Evolutionary conservation across 78 protist species (phyloP), one percentile per base, ranked within the genome.

Genomic region (Creolimax fragrantissima): DNA sequence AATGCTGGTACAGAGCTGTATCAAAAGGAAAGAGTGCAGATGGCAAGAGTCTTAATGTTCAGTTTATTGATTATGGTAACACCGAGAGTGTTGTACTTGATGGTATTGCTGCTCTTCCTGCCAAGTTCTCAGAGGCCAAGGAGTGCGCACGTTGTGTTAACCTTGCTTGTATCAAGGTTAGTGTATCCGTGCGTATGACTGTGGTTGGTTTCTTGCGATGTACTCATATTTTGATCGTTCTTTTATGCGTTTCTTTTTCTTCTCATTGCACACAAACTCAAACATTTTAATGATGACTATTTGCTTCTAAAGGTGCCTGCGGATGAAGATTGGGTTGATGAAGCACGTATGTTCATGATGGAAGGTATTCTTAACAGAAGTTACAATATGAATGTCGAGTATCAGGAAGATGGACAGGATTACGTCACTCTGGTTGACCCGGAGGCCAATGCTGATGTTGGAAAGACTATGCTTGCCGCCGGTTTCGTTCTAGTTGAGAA

Each of bases 21-120:
- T 41, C 88, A 43, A 88, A 43, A 41, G 67, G 45, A 32, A 4
- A 39, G 4, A 42, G 35, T 41, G 37, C 3, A 41, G 84, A 3
- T 11, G 84, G 58, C 43, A 42, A 74, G 44, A 91, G 41, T 5
- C 5, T 5, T 32, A 42, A 11, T 36, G 92, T 91, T n/a, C 11
- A 39, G 74, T 91, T 43, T 86, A 74, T 91, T 4, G 92, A 91
- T 42, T 91, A 91, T 2, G 92, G 92, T 74, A 91, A 91, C 84
- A 41, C 74, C 35, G 85, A 90, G 41, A 39, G 35, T 39, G 85
- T 90, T 4, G 32, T 47, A 2, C 17, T 37, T 11, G 47, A 7
- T 4, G 39, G 42, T 35, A 11, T 88, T 45, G 44, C n/a, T 6
- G 67, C 37, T 32, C 58, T 88, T 6, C 90, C 90, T 7, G 35